Conservation (phyloP, 176 grass and related monocot species). For the Oryza nivara region DNA sequence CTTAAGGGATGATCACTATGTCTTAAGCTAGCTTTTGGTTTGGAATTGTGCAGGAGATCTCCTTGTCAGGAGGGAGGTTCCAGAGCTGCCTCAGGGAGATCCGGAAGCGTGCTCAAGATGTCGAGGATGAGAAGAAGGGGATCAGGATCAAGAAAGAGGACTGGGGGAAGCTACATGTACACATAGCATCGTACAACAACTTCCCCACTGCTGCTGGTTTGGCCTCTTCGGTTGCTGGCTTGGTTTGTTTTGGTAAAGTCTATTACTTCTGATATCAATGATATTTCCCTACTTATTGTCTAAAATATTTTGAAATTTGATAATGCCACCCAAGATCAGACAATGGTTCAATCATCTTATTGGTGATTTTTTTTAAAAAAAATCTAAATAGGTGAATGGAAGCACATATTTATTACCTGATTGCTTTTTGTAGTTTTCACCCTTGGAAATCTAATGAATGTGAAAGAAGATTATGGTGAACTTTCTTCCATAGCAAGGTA, state of each 20-base stretch:
- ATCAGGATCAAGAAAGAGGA: slow-evolving; percentile 78
- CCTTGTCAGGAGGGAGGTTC: slow-evolving; percentile 59
- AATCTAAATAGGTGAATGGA: background rate
- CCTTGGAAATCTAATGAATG: slow-evolving; percentile 91
- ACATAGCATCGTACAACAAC: slow-evolving; percentile 89
- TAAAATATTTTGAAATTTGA: slow-evolving; percentile 20
- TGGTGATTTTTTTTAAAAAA: too few relatives aligned
- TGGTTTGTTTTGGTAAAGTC: slow-evolving; percentile 82
- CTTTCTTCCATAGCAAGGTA: slow-evolving; percentile 90
- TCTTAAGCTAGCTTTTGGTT: slow-evolving; percentile 8
- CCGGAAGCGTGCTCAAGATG: slow-evolving; percentile 59
- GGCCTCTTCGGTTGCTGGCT: slow-evolving; percentile 89
- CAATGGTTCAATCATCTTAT: too few relatives aligned
- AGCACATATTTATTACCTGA: slow-evolving; percentile 4
- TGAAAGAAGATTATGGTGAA: slow-evolving; percentile 82
- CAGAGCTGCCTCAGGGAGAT: slow-evolving; percentile 91
- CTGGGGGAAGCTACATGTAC: slow-evolving; percentile 79
- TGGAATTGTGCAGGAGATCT: slow-evolving; percentile 76
- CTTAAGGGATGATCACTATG: background rate
- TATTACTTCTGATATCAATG: slow-evolving; percentile 4
- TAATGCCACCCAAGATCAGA: background rate
- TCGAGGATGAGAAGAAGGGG: slow-evolving; percentile 66
- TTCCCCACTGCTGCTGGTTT: slow-evolving; percentile 91
- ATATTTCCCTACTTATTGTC: background rate
- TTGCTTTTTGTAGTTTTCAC: slow-evolving; percentile 70